A percentile compares a stretch with the other conserved stretches of the same genome.
Evolutionary conservation across 139 green algal genomes (phyloP).

Genomic region (Tetradesmus obliquus): DNA sequence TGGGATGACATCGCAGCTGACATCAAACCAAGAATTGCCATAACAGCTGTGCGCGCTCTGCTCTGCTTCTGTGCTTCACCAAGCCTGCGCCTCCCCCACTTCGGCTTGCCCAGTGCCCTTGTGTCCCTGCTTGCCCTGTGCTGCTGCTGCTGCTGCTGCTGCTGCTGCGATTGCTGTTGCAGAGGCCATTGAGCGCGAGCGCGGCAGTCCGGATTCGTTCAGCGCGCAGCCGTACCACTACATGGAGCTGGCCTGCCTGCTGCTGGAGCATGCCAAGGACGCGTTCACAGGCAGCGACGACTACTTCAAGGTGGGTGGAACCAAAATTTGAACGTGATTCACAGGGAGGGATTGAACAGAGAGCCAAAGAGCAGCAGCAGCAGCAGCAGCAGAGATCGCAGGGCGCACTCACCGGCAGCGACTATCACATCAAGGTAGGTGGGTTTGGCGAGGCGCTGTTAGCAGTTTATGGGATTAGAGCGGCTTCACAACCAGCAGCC

Average conservation of each 20-base stretch:
- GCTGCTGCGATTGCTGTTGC: neutral
- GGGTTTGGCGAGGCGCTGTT: no score
- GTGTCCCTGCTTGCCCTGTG: neutral
- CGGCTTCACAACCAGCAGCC: constrained; percentile 53
- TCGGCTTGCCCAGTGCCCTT: no score
- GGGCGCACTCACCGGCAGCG: no score
- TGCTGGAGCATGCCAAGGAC: constrained; percentile 66
- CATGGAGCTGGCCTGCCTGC: constrained; percentile 65
- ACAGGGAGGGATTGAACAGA: neutral
- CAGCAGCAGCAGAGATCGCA: neutral
- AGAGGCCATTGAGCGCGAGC: constrained; percentile 64
- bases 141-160: neutral
- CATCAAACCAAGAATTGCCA: no score
- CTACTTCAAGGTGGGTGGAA: constrained; percentile 44
- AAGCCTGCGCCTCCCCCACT: no score
- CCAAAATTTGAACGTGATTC: neutral
- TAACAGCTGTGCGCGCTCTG: no score
- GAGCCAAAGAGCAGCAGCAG: neutral
- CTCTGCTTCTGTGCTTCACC: no score
- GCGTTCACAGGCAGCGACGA: constrained; percentile 55
- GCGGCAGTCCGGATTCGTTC: constrained; percentile 63
- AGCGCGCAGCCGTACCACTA: constrained; percentile 86
- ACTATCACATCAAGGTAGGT: no score
- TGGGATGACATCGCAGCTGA: no score
- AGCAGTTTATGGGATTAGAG: no score